Conservation (phyloP, 2,329 filamentous ascomycete genomes). For the Lecanicillium sp. region DNA sequence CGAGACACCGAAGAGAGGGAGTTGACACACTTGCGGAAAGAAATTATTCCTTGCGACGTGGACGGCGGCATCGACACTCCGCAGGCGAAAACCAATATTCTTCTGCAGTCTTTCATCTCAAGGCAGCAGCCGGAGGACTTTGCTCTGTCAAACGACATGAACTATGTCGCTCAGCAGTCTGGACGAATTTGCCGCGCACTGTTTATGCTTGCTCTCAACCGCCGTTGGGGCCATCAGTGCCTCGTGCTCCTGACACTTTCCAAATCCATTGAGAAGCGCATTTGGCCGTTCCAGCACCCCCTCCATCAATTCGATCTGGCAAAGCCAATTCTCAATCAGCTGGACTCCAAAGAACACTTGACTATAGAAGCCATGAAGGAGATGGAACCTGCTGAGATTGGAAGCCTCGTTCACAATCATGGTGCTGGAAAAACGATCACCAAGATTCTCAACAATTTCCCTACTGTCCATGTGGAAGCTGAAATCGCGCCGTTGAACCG, state of each 20-base stretch:
- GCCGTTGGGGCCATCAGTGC: constrained; percentile 93
- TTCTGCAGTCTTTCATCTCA: constrained; percentile 91
- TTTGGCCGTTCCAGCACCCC: constrained; percentile 93
- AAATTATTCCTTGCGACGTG: constrained; percentile 70
- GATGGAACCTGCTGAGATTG: constrained; percentile 89
- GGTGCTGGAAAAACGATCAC: constrained; percentile 76
- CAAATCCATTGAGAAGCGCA: constrained; percentile 93
- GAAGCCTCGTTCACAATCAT: constrained; percentile 82
- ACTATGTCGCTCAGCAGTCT: constrained; percentile 93
- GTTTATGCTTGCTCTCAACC: constrained; percentile 95
- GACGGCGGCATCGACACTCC: constrained; percentile 62
- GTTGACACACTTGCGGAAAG: constrained; percentile 63
- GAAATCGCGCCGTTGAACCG: constrained; percentile 94
- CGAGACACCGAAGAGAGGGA: constrained; percentile 87
- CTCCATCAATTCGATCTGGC: constrained; percentile 92
- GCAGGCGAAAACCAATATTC: constrained; percentile 90
- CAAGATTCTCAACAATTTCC: constrained; percentile 82
- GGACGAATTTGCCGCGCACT: constrained; percentile 88
- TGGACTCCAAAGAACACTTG: constrained; percentile 71
- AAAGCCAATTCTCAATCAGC: constrained; percentile 70
- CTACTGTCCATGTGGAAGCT: constrained; percentile 80
- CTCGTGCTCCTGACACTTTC: constrained; percentile 83
- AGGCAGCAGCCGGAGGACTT: constrained; percentile 85
- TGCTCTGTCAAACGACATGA: constrained; percentile 81
- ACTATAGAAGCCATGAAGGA: constrained; percentile 82